A percentile compares a stretch with the other conserved stretches of the same genome.
phyloP scores from a whole-genome alignment of 345 rosid species.

The Acer negundo region DNA sequence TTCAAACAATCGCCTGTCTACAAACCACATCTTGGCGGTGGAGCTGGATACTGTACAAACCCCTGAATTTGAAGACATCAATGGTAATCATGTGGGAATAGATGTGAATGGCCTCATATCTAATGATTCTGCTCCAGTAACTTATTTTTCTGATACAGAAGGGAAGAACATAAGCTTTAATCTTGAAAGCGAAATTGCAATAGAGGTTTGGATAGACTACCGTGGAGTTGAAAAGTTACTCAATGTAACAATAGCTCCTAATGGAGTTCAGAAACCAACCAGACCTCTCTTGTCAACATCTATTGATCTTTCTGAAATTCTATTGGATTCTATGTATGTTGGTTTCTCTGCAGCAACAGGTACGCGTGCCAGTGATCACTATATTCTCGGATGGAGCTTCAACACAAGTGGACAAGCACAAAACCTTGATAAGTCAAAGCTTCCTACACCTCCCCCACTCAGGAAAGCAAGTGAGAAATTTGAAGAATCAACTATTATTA shows the following conservation, averaged over 20 bases:
- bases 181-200: background rate
- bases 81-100: conserved; percentile 59
- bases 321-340: conserved; percentile 37
- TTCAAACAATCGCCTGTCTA: conserved; percentile 29
- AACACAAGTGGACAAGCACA: conserved; percentile 45
- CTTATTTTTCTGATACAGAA: conserved; percentile 32
- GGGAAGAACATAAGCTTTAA: conserved; percentile 27
- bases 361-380: conserved; percentile 36
- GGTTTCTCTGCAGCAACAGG: conserved; percentile 61
- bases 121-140: conserved; percentile 29
- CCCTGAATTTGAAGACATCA: conserved; percentile 44
- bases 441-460: conserved; percentile 51
- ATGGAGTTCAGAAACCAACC: conserved; percentile 28
- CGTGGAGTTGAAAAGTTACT: conserved; percentile 33
- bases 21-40: conserved; percentile 48
- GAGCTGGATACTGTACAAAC: conserved; percentile 51
- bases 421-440: conserved; percentile 39
- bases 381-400: conserved; percentile 67
- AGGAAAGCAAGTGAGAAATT: background rate
- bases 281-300: conserved; percentile 47
- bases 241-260: conserved; percentile 51
- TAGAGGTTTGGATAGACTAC: conserved; percentile 55
- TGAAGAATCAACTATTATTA: conserved; percentile 8
- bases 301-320: conserved; percentile 38
- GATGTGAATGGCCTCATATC: conserved; percentile 52